Percentiles rank a stretch among this genome's conserved stretches.
These are phyloP conservation scores for Trametes polyzona DNA, from an alignment of 1,284 basidiomycete species.

Conservation along the genomic window DNA sequence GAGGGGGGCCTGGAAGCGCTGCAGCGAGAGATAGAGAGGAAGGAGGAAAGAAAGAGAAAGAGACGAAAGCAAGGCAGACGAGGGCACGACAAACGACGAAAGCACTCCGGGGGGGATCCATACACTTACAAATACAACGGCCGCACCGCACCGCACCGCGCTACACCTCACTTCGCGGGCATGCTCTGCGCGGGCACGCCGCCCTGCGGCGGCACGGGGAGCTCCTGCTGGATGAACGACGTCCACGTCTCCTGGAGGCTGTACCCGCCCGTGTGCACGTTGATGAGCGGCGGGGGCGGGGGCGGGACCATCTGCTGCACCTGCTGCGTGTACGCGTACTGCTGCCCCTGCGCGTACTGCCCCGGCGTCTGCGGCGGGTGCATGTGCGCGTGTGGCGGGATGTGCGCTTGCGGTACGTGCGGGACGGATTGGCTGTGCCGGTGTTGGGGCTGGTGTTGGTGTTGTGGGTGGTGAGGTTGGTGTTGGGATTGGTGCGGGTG, in stretches of 20 bases:
- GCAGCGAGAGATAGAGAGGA: background rate
- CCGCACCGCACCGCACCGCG: background rate
- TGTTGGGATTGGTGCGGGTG: background rate
- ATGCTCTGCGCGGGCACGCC: conserved; percentile 2
- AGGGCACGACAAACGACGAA: background rate
- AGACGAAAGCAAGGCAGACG: background rate
- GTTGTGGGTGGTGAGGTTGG: background rate
- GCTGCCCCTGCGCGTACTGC: conserved; percentile 13
- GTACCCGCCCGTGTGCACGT: conserved; percentile 25
- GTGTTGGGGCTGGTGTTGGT: background rate
- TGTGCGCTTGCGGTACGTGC: background rate
- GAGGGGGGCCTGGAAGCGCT: too few relatives aligned
- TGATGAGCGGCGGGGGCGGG: conserved; percentile 13
- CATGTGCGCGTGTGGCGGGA: background rate
- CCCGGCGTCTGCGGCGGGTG: conserved; percentile 6
- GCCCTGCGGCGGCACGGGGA: conserved; percentile 15
- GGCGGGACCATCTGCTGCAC: conserved; percentile 20
- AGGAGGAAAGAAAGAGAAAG: background rate
- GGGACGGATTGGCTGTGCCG: background rate
- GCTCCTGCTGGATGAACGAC: conserved; percentile 40
- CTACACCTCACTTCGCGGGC: background rate
- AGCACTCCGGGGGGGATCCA: background rate
- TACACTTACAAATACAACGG: background rate
- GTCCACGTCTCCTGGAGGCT: conserved; percentile 40
- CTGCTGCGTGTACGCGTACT: conserved; percentile 15